phyloP scores from a whole-genome alignment of 2,329 filamentous ascomycete species.

The Chrysoporthe deuterocubensis region DNA sequence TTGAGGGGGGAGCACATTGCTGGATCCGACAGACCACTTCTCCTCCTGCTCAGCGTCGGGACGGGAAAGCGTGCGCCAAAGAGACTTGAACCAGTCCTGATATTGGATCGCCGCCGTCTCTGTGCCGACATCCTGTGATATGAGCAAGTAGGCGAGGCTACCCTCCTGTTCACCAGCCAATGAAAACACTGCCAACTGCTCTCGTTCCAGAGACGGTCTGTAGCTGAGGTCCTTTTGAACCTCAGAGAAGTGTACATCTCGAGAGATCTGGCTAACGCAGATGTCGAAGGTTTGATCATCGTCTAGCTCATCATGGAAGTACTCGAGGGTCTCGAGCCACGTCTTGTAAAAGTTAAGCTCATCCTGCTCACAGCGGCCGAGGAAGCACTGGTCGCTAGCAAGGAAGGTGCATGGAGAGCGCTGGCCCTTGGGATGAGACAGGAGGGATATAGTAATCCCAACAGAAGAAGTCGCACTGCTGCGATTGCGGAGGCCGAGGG shows the following conservation, averaged over 20 bases:
- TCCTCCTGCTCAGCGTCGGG: not conserved
- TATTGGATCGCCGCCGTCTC: conserved; percentile 1
- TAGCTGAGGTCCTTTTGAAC: not conserved
- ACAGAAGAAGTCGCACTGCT: not conserved
- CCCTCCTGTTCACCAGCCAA: not conserved
- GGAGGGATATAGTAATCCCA: conserved; percentile 12
- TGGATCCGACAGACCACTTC: not conserved
- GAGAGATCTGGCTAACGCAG: conserved; percentile 2
- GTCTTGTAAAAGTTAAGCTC: conserved; percentile 17
- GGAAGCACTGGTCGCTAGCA: conserved; percentile 16
- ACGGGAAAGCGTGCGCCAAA: conserved; percentile 13
- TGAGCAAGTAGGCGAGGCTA: conserved; percentile 15
- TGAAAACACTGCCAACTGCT: not conserved
- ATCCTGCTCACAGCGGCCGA: conserved; percentile 11
- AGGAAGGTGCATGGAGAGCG: conserved; percentile 9
- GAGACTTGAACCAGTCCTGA: conserved; percentile 16
- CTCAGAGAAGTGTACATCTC: conserved; percentile 13
- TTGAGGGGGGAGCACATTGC: not conserved
- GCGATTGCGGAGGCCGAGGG: conserved; percentile 10
- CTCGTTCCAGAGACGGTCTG: not conserved
- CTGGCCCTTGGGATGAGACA: conserved; percentile 9
- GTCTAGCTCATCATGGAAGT: conserved; percentile 4
- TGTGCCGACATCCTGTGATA: not conserved
- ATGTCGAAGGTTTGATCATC: conserved; percentile 10
- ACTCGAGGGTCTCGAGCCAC: conserved; percentile 18